phyloP scores from a whole-genome alignment of 2,329 filamentous ascomycete genomes.

The Phialemoniopsis sp. region DNA sequence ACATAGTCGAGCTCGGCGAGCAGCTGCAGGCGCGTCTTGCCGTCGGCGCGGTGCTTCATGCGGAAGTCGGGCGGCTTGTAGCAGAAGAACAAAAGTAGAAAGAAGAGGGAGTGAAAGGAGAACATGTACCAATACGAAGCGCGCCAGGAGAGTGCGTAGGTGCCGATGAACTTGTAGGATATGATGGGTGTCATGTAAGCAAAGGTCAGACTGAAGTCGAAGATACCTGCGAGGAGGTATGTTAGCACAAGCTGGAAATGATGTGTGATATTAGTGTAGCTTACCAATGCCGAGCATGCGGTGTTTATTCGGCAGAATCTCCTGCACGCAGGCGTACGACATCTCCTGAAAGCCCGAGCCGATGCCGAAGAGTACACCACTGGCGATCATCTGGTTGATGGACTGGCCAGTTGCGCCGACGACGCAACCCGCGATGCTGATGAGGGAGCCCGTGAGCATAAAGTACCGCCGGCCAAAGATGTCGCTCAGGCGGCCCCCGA shows the following conservation, averaged over 20 bases:
- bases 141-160: constrained; percentile 17
- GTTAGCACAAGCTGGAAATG: too few relatives aligned
- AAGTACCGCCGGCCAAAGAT: constrained; percentile 29
- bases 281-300: constrained; percentile 28
- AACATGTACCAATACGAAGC: constrained; percentile 17
- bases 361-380: constrained; percentile 32
- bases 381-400: constrained; percentile 33
- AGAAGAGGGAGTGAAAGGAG: constrained; percentile 13
- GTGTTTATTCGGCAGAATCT: too few relatives aligned
- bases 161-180: constrained; percentile 24
- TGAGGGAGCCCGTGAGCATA: constrained; percentile 21
- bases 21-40: constrained; percentile 17
- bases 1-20: constrained; percentile 18
- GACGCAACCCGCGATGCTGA: constrained; percentile 25
- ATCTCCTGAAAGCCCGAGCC: constrained; percentile 33
- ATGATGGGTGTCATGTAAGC: constrained; percentile 20
- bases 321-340: constrained; percentile 23
- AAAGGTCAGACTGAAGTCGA: constrained; percentile 24
- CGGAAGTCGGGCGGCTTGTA: constrained; percentile 28
- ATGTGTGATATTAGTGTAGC: constrained; percentile 29
- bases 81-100: constrained; percentile 17
- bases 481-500: constrained; percentile 27
- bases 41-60: constrained; percentile 23
- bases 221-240: too few relatives aligned
- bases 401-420: constrained; percentile 29